phyloP scores from a whole-genome alignment of 2,329 filamentous ascomycete species.

The Coniochaeta ligniaria region DNA sequence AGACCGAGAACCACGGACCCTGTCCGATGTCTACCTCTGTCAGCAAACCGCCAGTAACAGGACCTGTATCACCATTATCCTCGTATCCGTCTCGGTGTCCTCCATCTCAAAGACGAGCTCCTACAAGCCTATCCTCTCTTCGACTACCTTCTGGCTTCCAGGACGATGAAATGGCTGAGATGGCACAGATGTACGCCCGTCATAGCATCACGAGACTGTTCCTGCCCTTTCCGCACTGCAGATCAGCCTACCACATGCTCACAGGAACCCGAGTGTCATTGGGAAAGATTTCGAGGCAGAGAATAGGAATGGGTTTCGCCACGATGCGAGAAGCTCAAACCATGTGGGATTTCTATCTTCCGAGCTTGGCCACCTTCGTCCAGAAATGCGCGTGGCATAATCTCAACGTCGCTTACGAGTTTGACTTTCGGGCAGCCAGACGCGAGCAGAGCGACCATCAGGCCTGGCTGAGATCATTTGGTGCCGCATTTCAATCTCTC shows the following conservation, averaged over 20 bases:
- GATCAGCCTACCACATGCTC: slow-evolving; percentile 18
- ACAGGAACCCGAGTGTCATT: slow-evolving; percentile 3
- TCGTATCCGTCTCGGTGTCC: neutral
- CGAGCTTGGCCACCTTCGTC: neutral
- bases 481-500: neutral
- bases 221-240: slow-evolving; percentile 17
- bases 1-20: neutral
- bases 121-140: neutral
- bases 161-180: slow-evolving; percentile 15
- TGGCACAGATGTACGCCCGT: slow-evolving; percentile 16
- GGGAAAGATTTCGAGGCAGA: neutral
- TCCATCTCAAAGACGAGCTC: neutral
- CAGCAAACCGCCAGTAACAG: neutral
- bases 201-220: slow-evolving; percentile 15
- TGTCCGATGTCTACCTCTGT: neutral
- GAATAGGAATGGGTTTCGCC: neutral
- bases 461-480: neutral
- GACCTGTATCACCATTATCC: neutral
- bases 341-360: neutral
- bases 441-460: neutral
- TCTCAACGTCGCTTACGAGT: slow-evolving; percentile 1
- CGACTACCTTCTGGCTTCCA: neutral
- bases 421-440: neutral
- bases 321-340: neutral
- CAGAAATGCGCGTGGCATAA: neutral